A percentile compares a stretch with the other conserved stretches of the same genome.
Evolutionary conservation across 2,329 filamentous ascomycete species (phyloP).

Genomic region (Mollisiaceae sp.): DNA sequence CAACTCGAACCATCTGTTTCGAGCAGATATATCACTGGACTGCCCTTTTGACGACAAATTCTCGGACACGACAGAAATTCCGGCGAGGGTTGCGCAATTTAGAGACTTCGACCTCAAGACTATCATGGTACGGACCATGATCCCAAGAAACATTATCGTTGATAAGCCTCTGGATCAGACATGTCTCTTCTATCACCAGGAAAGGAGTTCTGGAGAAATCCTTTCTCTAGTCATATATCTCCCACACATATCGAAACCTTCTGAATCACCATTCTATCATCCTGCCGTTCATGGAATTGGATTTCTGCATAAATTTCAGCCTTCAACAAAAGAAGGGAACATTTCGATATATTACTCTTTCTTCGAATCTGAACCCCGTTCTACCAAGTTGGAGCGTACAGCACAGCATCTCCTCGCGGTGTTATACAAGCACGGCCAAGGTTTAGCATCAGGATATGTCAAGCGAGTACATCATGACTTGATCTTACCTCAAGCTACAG

Average conservation of each 20-base stretch:
- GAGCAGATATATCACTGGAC: conserved; percentile 74
- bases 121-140: conserved; percentile 74
- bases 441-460: conserved; percentile 68
- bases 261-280: conserved; percentile 85
- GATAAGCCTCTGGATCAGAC: conserved; percentile 82
- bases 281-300: conserved; percentile 76
- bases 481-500: conserved; percentile 73
- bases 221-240: conserved; percentile 74
- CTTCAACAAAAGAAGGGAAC: conserved; percentile 49
- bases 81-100: conserved; percentile 52
- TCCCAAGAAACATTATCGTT: conserved; percentile 80
- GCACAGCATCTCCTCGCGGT: conserved; percentile 71
- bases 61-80: conserved; percentile 40
- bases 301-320: conserved; percentile 72
- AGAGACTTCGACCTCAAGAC: conserved; percentile 56
- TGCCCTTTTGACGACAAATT: conserved; percentile 43
- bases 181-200: conserved; percentile 69
- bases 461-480: conserved; percentile 87
- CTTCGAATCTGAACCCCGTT: conserved; percentile 47
- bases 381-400: conserved; percentile 64
- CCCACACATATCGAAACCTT: conserved; percentile 68
- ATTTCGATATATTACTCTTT: conserved; percentile 67
- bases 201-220: conserved; percentile 37
- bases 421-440: conserved; percentile 75
- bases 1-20: conserved; percentile 77